phyloP scores from a whole-genome alignment of 2,329 filamentous ascomycete genomes.

The Hypoxylon sp. region DNA sequence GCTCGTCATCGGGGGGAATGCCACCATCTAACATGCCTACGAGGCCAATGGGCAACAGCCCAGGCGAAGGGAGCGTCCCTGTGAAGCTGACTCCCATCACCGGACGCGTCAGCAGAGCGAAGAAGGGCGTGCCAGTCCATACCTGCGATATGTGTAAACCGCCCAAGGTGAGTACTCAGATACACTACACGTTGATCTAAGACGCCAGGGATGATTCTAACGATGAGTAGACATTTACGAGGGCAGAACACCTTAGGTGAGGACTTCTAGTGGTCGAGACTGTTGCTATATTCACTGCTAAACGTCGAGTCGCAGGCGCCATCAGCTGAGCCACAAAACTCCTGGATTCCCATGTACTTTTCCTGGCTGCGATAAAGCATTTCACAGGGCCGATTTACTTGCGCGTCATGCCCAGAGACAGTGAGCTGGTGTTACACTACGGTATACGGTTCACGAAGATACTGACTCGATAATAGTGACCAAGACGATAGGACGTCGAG shows the following conservation, averaged over 20 bases:
- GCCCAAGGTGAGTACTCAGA: constrained; percentile 61
- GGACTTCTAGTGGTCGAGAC: constrained; percentile 23
- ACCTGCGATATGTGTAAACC: constrained; percentile 67
- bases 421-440: constrained; percentile 55
- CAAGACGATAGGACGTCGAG: constrained; percentile 59
- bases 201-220: constrained; percentile 42
- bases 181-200: constrained; percentile 3
- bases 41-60: constrained; percentile 59
- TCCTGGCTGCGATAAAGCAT: constrained; percentile 69
- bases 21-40: constrained; percentile 53
- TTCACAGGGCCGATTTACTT: constrained; percentile 72
- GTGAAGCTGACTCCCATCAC: constrained; percentile 71
- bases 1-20: constrained; percentile 56
- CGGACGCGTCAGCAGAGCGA: constrained; percentile 69
- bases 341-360: constrained; percentile 67
- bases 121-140: constrained; percentile 72
- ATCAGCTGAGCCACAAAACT: constrained; percentile 72
- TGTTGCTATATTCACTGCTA: constrained; percentile 43
- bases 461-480: constrained; percentile 56
- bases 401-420: constrained; percentile 70
- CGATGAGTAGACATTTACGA: constrained; percentile 68
- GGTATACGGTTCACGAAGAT: constrained; percentile 5
- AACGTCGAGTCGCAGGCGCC: constrained; percentile 62
- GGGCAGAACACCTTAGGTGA: constrained; percentile 74
- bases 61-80: constrained; percentile 56